Conservation (phyloP, 345 rosid species). For the Lepidium africanum region DNA sequence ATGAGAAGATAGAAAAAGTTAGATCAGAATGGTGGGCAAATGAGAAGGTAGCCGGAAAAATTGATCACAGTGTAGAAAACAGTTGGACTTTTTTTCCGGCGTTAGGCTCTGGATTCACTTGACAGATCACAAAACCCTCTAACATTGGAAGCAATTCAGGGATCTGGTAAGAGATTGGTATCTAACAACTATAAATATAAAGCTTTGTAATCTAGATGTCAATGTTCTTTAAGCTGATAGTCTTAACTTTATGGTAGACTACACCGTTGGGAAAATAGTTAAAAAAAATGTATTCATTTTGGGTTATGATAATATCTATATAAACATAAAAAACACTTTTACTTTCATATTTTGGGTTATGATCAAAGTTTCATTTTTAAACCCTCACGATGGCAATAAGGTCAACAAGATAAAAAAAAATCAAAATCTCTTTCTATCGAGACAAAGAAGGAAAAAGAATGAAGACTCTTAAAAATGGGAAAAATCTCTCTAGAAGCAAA, state of each 20-base stretch:
- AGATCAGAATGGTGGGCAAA: constrained; percentile 87
- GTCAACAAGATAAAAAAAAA: constrained; percentile 16
- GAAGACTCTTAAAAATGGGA: constrained; percentile 2
- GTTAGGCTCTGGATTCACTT: constrained; percentile 63
- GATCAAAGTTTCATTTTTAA: constrained; percentile 4
- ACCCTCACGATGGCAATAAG: constrained; percentile 8
- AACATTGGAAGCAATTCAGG: constrained; percentile 14
- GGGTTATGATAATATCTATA: neutral
- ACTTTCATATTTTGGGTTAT: neutral
- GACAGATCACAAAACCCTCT: constrained; percentile 14
- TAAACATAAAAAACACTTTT: neutral
- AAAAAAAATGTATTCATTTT: neutral
- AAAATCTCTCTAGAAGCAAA: constrained; percentile 24
- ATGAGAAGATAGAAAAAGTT: constrained; percentile 42
- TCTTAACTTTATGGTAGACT: neutral
- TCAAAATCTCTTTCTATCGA: neutral
- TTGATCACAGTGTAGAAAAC: constrained; percentile 33
- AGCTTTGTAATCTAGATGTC: constrained; percentile 9
- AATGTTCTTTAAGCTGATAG: neutral
- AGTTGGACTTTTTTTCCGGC: constrained; percentile 82
- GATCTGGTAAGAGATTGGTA: constrained; percentile 15
- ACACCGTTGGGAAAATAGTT: neutral
- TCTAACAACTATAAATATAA: constrained; percentile 19
- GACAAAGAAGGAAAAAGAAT: neutral
- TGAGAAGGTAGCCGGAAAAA: constrained; percentile 63